Base-by-base conservation (phyloP, 202 grass and related monocot genomes). In the Setaria italica region DNA sequence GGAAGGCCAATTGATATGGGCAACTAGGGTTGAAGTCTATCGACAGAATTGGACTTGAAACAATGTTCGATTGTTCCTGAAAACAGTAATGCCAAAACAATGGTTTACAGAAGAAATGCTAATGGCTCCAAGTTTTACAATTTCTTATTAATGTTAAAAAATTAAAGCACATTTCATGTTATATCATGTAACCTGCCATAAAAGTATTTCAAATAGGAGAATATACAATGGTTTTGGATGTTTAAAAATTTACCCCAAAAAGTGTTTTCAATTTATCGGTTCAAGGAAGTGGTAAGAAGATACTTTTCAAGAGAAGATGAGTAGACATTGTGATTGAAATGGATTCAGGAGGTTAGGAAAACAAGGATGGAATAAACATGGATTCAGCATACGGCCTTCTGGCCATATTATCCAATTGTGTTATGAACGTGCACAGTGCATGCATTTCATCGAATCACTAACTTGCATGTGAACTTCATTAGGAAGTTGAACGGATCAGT, bases 21-120 rank as follows among this genome's bases (percentile, higher is more conserved):
- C 93, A 95, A 80, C 80, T 90, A 74, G 95, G 93, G 58, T 98
- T 87, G 80, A 98, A 95, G 29, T 85, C 92, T 79, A 98, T 94
- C 0, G 91, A 94, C 51, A 90, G 86, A 84, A 98, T 89, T 88
- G 90, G 90, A 55, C 71, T 88, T 80, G 93, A 86, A 45, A 94
- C 86, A 85, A 98, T 98, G 86, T 95, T 94, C 62, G 95, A 80
- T 94, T 98, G 95, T 80, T 92, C 93, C 95, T 95, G 90, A 88
- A 89, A 88, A 86, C 66, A 50, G 56, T 62, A 48, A 55, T n/a
- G 54, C 48, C 42, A 53, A 76, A 81, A 62, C 3, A 67, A 72
- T 50, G 48, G 48, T 68, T 30, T 29, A 79, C 17, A 79, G 25
- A 84, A 39, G 63, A 30, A 30, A 79, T 50, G 48, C n/a, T 66